Base-by-base conservation (phyloP, 164 flowering plant species). In the Vitis vinifera region DNA sequence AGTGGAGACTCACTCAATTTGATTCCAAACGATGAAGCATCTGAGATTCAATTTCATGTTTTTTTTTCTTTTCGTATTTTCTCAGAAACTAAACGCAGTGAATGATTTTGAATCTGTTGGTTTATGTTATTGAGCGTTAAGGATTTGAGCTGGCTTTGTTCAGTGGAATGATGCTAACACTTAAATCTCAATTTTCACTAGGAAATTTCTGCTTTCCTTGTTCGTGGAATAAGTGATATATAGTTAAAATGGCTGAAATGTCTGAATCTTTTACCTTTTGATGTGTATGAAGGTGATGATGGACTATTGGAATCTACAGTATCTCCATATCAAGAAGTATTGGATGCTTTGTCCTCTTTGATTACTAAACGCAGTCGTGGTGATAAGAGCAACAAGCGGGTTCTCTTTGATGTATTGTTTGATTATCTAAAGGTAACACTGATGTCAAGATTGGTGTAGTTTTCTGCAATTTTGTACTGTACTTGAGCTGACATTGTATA, bases 281-380 rank as follows among this genome's bases (percentile, higher is more conserved):
- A 29, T 62, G 51, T 48, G 30, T 49, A 2, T 49, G 65, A 55
- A 71, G 81, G 77, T 30, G 82, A 67, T 4, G 44, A 60, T 72
- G 86, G 77, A 64, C 16, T 62, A 9, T 10, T 16, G 62, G 68
- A 69, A 47, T 50, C 63, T 9, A 59, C 71, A 0, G 73, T 68
- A 62, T 79, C 89, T 55, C 78, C 82, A 0, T 95, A 93, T 47
- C 92, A 91, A 52, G 96, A 88, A 76, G 94, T 97, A 4, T 72
- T 95, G 93, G 88, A 86, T 51, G 89, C 97, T 3, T 70, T 95
- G 56, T 95, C 99, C 1, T 91, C 98, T 55, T 71, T 95, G 81
- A 93, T 95, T 51, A 89, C 88, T 2, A 88, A 88, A 67, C 91
- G 94, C 16, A 84, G 74, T 55, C 97, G 98, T 14, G 91, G 88